phyloP scores from a whole-genome alignment of 169 alveolate genomes.

The Plasmodium yoelii region DNA sequence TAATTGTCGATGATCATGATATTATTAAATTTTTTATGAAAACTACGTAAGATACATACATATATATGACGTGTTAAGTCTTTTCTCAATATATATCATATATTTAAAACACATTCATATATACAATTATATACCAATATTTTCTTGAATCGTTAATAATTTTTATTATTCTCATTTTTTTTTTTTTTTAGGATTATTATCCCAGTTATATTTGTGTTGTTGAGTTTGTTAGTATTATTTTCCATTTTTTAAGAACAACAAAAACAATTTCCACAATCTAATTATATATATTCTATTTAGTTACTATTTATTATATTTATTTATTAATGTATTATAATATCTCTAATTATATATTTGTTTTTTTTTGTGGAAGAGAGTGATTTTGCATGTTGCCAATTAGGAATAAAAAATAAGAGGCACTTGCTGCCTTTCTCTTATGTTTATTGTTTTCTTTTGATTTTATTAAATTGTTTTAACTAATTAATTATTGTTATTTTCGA shows the following conservation, averaged over 20 bases:
- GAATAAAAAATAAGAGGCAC: no score
- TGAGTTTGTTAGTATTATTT: slow-evolving; percentile 51
- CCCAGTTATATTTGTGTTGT: slow-evolving; percentile 64
- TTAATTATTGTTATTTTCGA: no score
- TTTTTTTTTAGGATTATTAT: slow-evolving; percentile 62
- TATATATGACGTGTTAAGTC: not conserved
- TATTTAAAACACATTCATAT: not conserved
- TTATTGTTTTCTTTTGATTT: no score
- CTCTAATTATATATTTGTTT: no score
- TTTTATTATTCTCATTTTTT: not conserved
- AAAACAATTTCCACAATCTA: not conserved
- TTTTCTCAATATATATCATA: not conserved
- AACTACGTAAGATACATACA: slow-evolving; percentile 33
- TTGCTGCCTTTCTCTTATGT: no score
- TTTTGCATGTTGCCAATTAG: no score
- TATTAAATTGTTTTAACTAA: no score
- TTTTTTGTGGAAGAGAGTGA: no score
- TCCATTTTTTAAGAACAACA: slow-evolving; percentile 21
- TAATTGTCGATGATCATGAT: slow-evolving; percentile 66
- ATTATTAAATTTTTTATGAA: slow-evolving; percentile 58
- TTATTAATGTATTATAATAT: no score
- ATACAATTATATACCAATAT: not conserved
- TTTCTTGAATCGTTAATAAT: not conserved
- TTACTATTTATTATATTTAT: not conserved
- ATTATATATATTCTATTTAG: not conserved